These are phyloP conservation scores for Ochromonas danica DNA, from an alignment of 108 stramenopile genomes.

Conservation along the genomic window DNA sequence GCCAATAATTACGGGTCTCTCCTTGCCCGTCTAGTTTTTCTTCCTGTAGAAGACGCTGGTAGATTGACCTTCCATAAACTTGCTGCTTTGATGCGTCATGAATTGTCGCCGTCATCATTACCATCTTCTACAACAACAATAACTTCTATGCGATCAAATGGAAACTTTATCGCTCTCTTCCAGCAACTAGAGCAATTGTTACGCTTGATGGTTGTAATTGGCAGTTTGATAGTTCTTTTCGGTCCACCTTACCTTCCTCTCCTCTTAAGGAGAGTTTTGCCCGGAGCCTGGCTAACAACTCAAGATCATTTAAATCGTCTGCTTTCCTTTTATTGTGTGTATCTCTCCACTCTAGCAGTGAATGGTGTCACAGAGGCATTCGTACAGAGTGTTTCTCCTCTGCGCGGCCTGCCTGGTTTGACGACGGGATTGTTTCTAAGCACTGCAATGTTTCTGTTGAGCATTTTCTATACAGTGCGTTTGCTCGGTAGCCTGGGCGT, in stretches of 20 bases:
- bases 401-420: too few relatives aligned
- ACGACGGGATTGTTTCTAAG: too few relatives aligned
- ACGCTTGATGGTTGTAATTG: not conserved
- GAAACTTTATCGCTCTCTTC: not conserved
- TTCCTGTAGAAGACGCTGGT: constrained; percentile 53
- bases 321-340: not conserved
- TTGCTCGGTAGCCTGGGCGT: not conserved
- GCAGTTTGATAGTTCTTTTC: not conserved
- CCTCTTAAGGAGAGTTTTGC: not conserved
- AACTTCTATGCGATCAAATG: not conserved
- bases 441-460: too few relatives aligned
- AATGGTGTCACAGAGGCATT: not conserved
- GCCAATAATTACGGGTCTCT: constrained; percentile 57
- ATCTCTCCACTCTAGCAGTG: not conserved
- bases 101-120: not conserved
- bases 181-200: not conserved
- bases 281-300: not conserved
- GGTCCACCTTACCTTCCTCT: not conserved
- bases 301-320: not conserved
- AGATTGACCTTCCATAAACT: constrained; percentile 53
- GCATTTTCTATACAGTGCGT: too few relatives aligned
- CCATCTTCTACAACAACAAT: not conserved
- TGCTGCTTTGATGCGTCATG: constrained; percentile 4
- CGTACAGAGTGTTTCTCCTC: not conserved
- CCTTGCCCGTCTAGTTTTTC: constrained; percentile 54